Percentiles rank a stretch among this genome's conserved stretches.
phyloP scores from a whole-genome alignment of 768 basidiomycete genomes.

The Chalciporus pseudorubinellus region DNA sequence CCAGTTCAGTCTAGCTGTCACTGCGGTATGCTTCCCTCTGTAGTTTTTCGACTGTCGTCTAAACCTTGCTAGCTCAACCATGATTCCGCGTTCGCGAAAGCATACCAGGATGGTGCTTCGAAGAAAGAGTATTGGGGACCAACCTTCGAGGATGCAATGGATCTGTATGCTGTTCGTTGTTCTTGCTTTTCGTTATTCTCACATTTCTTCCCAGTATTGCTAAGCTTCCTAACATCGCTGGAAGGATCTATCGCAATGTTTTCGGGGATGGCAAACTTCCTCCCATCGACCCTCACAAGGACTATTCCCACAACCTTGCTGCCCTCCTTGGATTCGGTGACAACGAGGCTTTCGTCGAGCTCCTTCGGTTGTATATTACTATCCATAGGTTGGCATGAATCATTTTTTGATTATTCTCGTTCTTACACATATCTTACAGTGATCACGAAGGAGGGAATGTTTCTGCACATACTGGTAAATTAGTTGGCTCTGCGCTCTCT shows the following conservation, averaged over 20 bases:
- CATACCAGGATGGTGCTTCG: constrained; percentile 86
- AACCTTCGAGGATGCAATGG: constrained; percentile 87
- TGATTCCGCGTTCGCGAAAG: constrained; percentile 94
- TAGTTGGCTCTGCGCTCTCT: constrained; percentile 92
- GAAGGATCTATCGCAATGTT: constrained; percentile 86
- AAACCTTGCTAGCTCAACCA: constrained; percentile 57
- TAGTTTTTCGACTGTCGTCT: no score
- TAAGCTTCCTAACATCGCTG: constrained; percentile 95
- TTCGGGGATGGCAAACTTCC: constrained; percentile 87
- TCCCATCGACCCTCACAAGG: constrained; percentile 78
- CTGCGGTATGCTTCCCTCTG: constrained; percentile 43
- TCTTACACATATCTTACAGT: constrained; percentile 38
- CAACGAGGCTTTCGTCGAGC: constrained; percentile 85
- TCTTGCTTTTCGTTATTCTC: no score
- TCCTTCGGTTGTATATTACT: constrained; percentile 93
- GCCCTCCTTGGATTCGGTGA: constrained; percentile 90
- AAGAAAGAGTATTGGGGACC: constrained; percentile 99
- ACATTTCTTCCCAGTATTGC: constrained; percentile 51
- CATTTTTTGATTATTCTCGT: no score
- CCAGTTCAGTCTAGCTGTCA: constrained; percentile 95
- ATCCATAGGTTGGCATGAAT: constrained; percentile 51
- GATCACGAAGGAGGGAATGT: constrained; percentile 99
- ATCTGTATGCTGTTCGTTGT: constrained; percentile 37
- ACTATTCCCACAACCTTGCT: constrained; percentile 87
- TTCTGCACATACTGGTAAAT: constrained; percentile 90